These are phyloP conservation scores for Yarrowia porcina DNA, from an alignment of 805 yeast genomes.

Conservation along the genomic window DNA sequence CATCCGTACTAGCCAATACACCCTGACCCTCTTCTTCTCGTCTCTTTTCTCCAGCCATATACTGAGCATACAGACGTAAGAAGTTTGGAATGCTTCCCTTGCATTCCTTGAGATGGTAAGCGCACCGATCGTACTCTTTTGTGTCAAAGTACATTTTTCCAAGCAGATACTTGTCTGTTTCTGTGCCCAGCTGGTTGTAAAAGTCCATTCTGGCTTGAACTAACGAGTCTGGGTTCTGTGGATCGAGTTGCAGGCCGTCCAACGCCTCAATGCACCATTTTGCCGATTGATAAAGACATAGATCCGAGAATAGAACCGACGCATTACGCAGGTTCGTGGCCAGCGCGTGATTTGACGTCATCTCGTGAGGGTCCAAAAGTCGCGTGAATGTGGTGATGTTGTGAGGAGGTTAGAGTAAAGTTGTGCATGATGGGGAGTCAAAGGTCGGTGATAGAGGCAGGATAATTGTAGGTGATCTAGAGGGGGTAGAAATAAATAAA, in stretches of 20 bases:
- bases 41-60: slow-evolving; percentile 72
- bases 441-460: no score
- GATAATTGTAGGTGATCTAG: neutral
- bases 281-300: slow-evolving; percentile 22
- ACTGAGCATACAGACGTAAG: slow-evolving; percentile 63
- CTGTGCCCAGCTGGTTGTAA: slow-evolving; percentile 3
- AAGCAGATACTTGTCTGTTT: slow-evolving; percentile 50
- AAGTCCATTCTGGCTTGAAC: neutral
- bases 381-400: neutral
- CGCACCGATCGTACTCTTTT: slow-evolving; percentile 80
- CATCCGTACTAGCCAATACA: slow-evolving; percentile 44
- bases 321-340: neutral
- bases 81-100: slow-evolving; percentile 45
- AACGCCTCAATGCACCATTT: slow-evolving; percentile 20
- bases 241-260: slow-evolving; percentile 1
- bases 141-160: slow-evolving; percentile 76
- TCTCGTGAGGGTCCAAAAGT: neutral
- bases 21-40: slow-evolving; percentile 71
- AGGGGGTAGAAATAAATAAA: neutral
- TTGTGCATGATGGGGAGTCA: neutral
- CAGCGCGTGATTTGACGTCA: neutral
- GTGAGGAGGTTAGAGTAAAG: neutral
- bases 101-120: slow-evolving; percentile 53
- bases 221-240: neutral
- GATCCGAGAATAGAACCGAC: slow-evolving; percentile 4